Conservation (phyloP, 2,329 filamentous ascomycete genomes). For the Aureobasidium sp. region DNA sequence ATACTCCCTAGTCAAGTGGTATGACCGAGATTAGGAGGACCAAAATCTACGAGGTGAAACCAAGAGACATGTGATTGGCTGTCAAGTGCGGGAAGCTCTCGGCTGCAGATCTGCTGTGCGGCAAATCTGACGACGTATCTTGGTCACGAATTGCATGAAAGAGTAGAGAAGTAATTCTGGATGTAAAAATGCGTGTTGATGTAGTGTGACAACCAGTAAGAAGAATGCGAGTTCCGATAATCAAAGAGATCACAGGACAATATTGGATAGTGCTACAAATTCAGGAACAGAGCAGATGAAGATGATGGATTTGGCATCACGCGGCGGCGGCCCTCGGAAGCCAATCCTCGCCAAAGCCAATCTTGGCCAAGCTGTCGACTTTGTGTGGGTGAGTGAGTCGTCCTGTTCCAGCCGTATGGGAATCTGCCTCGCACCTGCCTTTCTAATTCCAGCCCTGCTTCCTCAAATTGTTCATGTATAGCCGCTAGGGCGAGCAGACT, state of each 20-base stretch:
- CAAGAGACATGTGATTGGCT: constrained; percentile 5
- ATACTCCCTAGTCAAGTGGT: background rate
- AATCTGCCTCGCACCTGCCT: background rate
- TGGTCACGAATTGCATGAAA: background rate
- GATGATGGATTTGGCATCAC: constrained; percentile 2
- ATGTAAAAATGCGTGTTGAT: background rate
- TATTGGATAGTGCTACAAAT: background rate
- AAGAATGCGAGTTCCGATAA: background rate
- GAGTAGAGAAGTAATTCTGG: background rate
- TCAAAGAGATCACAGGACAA: background rate
- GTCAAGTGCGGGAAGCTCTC: constrained; percentile 3
- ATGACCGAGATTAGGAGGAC: background rate
- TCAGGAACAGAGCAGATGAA: background rate
- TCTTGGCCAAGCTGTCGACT: constrained; percentile 10
- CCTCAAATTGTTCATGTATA: background rate
- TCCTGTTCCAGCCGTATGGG: no score
- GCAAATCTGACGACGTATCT: constrained; percentile 11
- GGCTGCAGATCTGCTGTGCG: constrained; percentile 11
- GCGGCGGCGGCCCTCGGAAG: background rate
- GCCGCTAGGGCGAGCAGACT: background rate
- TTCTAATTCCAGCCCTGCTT: constrained; percentile 1
- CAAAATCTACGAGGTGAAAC: constrained; percentile 3
- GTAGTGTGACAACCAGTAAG: background rate
- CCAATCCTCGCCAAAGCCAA: background rate
- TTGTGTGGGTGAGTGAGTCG: background rate